These are phyloP conservation scores for Discostella stelligera DNA, from an alignment of 352 stramenopile genomes.

Conservation along the genomic window DNA sequence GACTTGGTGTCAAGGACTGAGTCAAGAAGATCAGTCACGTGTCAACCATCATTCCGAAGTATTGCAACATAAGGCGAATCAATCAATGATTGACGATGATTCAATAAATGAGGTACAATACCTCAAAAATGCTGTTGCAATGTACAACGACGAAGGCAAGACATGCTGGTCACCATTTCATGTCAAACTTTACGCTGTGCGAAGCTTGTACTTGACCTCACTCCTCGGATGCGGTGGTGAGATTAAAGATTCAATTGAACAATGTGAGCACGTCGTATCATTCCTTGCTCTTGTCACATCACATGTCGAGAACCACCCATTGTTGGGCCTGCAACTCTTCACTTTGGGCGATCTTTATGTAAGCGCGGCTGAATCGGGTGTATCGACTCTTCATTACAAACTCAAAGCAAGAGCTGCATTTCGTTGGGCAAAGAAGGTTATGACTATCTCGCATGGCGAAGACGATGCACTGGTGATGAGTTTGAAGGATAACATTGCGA, in stretches of 20 bases:
- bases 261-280: conserved; percentile 53
- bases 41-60: conserved; percentile 11
- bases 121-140: conserved; percentile 9
- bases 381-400: conserved; percentile 1
- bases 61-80: conserved; percentile 23
- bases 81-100: conserved; percentile 37
- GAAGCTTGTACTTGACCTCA: conserved; percentile 31
- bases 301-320: conserved; percentile 43
- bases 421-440: conserved; percentile 33
- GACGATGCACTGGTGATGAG: conserved; percentile 20
- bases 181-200: conserved; percentile 26
- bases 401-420: conserved; percentile 35
- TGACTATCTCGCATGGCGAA: conserved; percentile 32
- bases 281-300: conserved; percentile 49
- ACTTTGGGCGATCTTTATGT: conserved; percentile 59
- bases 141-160: conserved; percentile 15
- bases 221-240: conserved; percentile 25
- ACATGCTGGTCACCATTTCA: conserved; percentile 32
- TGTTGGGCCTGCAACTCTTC: conserved; percentile 59
- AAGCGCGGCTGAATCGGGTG: background rate
- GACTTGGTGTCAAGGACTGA: background rate
- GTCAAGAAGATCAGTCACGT: background rate
- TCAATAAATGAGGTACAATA: conserved; percentile 14
- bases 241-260: conserved; percentile 28
- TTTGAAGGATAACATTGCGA: conserved; percentile 19